Evolutionary conservation across 2,329 filamentous ascomycete species (phyloP), one percentile per base, ranked within the genome.

Genomic region (Thelonectria blattea): DNA sequence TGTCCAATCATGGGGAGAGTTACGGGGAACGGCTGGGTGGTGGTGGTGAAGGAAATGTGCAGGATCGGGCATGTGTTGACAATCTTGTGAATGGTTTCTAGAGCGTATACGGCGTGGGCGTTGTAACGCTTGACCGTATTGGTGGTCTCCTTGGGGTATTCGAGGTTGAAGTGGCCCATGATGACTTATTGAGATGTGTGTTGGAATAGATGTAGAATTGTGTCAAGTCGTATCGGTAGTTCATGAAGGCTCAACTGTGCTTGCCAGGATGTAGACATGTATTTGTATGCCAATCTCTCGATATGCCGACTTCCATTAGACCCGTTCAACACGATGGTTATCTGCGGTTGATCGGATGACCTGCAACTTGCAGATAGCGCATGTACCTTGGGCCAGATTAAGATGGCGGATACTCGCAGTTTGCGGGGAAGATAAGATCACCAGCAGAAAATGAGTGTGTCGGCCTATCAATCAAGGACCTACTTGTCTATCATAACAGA

Each of bases 1-100:
- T 91, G 88, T 46, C 91, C 92, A 68, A 96, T 91, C 91, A 96
- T 95, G 51, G 92, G 92, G 1, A 96, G 82, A 51, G 89, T 88
- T 45, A 87, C 85, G 1, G 92, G 92, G 70, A 93, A 95, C 0
- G 89, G 89, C 46, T 87, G 85, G 45, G 81, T 76, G 0, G 83
- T 79, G 5, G 82, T 76, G 50, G 83, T 86, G 81, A 96, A 96
- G 56, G 92, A 92, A 66, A 96, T 87, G 76, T 96, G 89, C 17
- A 95, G 81, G 47, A 96, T 84, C 20, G 85, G 87, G n/a, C 85
- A 85, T n/a, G 81, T 81, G 75, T 94, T 93, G 74, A 96, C 81
- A 70, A 96, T 90, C 53, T 76, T 74, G 74, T 96, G 91, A 68
- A 96, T 91, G 10, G 87, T 85, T 51, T 86, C 80, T 32, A 90